Percentiles rank a stretch among this genome's conserved stretches.
Conservation (phyloP, 805 yeast species). For the Yamadazyma phyllophila region DNA sequence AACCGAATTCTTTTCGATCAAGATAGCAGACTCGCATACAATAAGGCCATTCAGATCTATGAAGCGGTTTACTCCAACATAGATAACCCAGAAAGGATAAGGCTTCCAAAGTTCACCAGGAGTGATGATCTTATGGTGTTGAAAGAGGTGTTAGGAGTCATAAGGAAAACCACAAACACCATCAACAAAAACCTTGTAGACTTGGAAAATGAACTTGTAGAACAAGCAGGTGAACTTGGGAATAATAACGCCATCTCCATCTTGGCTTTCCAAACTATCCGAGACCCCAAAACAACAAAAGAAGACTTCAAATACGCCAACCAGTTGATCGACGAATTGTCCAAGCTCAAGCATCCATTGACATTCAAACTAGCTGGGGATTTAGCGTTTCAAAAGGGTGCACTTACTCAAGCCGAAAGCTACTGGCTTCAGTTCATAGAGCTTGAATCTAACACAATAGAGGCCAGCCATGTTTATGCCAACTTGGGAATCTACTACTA, state of each 20-base stretch:
- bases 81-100: slow-evolving; percentile 36
- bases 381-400: slow-evolving; percentile 52
- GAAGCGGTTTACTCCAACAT: slow-evolving; percentile 49
- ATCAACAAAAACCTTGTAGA: slow-evolving; percentile 54
- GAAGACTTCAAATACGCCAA: slow-evolving; percentile 68
- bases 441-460: slow-evolving; percentile 53
- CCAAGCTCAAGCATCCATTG: slow-evolving; percentile 64
- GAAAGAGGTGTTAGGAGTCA: slow-evolving; percentile 62
- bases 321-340: slow-evolving; percentile 53
- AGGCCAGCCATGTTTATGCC: slow-evolving; percentile 71
- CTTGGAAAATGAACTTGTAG: slow-evolving; percentile 72
- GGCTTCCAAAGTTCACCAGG: slow-evolving; percentile 45
- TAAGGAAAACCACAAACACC: slow-evolving; percentile 59
- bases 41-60: slow-evolving; percentile 53
- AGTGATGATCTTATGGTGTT: slow-evolving; percentile 65
- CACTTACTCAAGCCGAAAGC: slow-evolving; percentile 52
- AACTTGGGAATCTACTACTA: slow-evolving; percentile 64
- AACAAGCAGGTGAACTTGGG: slow-evolving; percentile 80
- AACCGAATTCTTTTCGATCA: slow-evolving; percentile 65
- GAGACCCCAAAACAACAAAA: slow-evolving; percentile 19
- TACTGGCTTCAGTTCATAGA: slow-evolving; percentile 59
- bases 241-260: slow-evolving; percentile 77
- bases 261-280: slow-evolving; percentile 63
- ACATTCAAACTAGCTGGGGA: slow-evolving; percentile 81
- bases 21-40: slow-evolving; percentile 55